Conservation (phyloP, 768 basidiomycete genomes). For the Boletus vermiculosoides region DNA sequence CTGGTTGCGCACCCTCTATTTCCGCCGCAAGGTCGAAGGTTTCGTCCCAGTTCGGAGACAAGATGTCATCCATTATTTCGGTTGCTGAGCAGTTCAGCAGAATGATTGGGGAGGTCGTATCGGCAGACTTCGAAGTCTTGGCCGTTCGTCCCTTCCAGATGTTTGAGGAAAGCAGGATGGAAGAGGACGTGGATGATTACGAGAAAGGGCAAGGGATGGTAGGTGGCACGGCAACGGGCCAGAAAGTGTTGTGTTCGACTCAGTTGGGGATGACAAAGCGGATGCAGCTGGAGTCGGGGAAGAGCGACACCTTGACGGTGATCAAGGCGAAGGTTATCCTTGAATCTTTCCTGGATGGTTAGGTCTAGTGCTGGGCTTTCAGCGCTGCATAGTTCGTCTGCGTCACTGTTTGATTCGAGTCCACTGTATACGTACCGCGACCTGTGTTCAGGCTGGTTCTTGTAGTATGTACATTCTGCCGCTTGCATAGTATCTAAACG, state of each 20-base stretch:
- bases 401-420: background rate
- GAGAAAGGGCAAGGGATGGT: background rate
- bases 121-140: slow-evolving; percentile 11
- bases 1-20: background rate
- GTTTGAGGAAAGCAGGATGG: slow-evolving; percentile 11
- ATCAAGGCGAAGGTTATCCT: slow-evolving; percentile 11
- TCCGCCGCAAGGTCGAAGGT: background rate
- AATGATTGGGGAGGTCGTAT: slow-evolving; percentile 6
- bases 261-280: slow-evolving; percentile 13
- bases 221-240: background rate
- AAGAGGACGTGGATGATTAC: slow-evolving; percentile 4
- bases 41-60: slow-evolving; percentile 1
- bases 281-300: background rate
- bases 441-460: background rate
- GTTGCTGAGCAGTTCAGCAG: slow-evolving; percentile 3
- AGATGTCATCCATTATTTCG: background rate
- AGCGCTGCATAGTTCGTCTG: background rate
- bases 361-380: background rate
- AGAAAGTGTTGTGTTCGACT: slow-evolving; percentile 13
- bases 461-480: background rate
- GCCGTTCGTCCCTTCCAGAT: background rate
- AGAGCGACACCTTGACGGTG: slow-evolving; percentile 3
- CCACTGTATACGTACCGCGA: background rate
- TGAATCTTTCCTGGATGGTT: slow-evolving; percentile 6
- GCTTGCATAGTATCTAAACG: background rate